These are phyloP conservation scores for Cordyceps fumosorosea DNA, from an alignment of 2,329 filamentous ascomycete genomes.

Conservation along the genomic window DNA sequence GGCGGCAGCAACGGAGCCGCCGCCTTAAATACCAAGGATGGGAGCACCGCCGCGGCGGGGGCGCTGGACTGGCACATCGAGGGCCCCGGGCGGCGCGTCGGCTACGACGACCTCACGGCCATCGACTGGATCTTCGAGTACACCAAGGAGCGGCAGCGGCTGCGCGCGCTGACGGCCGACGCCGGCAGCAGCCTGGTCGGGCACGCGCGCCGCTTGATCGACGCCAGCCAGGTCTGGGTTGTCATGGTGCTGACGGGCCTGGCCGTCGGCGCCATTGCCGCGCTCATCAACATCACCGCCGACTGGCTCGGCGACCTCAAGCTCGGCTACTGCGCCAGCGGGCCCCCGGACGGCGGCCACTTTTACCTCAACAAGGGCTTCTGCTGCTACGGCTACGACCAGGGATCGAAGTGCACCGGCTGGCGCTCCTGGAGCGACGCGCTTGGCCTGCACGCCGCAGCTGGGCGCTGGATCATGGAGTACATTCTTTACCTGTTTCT, in stretches of 20 bases:
- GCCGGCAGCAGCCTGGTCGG: constrained; percentile 62
- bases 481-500: constrained; percentile 83
- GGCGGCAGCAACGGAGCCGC: neutral
- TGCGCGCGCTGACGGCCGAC: constrained; percentile 67
- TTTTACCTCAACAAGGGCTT: constrained; percentile 91
- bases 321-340: constrained; percentile 75
- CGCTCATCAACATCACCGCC: constrained; percentile 80
- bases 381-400: constrained; percentile 89
- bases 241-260: constrained; percentile 81
- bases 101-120: constrained; percentile 91
- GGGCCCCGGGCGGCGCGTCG: constrained; percentile 80
- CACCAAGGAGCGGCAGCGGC: constrained; percentile 84
- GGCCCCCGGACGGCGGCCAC: constrained; percentile 60
- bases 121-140: constrained; percentile 99
- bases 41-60: constrained; percentile 29
- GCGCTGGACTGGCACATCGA: constrained; percentile 81
- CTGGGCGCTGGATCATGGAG: constrained; percentile 73
- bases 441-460: constrained; percentile 56
- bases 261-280: constrained; percentile 76
- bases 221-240: constrained; percentile 87
- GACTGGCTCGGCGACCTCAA: constrained; percentile 95
- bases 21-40: neutral
- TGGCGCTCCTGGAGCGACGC: constrained; percentile 83
- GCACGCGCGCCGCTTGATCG: constrained; percentile 64
- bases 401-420: constrained; percentile 71